A percentile compares a stretch with the other conserved stretches of the same genome.
Conservation (phyloP, 768 basidiomycete genomes). For the Tricholomella constricta region DNA sequence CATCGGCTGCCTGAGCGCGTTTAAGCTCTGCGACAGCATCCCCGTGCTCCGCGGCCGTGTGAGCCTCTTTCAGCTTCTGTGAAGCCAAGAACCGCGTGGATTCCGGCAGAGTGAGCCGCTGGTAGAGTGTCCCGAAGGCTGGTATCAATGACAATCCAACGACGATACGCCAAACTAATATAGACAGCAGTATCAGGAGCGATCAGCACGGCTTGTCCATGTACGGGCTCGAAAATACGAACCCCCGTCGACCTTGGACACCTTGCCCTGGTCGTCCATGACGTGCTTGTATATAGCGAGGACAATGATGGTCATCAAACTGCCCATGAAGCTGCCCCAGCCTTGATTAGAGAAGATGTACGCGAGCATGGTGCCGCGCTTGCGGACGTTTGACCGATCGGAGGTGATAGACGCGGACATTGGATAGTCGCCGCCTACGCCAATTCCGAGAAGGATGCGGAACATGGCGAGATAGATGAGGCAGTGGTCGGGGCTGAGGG, state of each 20-base stretch:
- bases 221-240: slow-evolving; percentile 17
- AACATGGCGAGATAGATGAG: slow-evolving; percentile 68
- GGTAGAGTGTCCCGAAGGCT: slow-evolving; percentile 73
- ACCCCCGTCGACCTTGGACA: slow-evolving; percentile 73
- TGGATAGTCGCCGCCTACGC: slow-evolving; percentile 81
- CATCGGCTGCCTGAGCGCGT: slow-evolving; percentile 31
- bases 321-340: slow-evolving; percentile 72
- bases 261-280: slow-evolving; percentile 60
- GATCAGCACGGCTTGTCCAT: neutral
- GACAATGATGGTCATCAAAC: slow-evolving; percentile 63
- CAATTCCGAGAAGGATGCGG: slow-evolving; percentile 75
- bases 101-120: slow-evolving; percentile 73
- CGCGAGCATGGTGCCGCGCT: slow-evolving; percentile 73
- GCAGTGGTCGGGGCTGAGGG: slow-evolving; percentile 48
- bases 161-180: slow-evolving; percentile 68
- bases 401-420: slow-evolving; percentile 72
- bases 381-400: slow-evolving; percentile 64
- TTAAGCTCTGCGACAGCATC: slow-evolving; percentile 34
- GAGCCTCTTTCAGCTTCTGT: slow-evolving; percentile 31
- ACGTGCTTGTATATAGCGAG: slow-evolving; percentile 61
- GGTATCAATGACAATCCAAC: slow-evolving; percentile 77
- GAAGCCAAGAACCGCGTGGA: slow-evolving; percentile 56
- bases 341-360: slow-evolving; percentile 81
- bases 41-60: slow-evolving; percentile 17
- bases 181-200: neutral